These are phyloP conservation scores for Cynanchum wilfordii DNA, from an alignment of 257 asterid genomes.

Conservation along the genomic window DNA sequence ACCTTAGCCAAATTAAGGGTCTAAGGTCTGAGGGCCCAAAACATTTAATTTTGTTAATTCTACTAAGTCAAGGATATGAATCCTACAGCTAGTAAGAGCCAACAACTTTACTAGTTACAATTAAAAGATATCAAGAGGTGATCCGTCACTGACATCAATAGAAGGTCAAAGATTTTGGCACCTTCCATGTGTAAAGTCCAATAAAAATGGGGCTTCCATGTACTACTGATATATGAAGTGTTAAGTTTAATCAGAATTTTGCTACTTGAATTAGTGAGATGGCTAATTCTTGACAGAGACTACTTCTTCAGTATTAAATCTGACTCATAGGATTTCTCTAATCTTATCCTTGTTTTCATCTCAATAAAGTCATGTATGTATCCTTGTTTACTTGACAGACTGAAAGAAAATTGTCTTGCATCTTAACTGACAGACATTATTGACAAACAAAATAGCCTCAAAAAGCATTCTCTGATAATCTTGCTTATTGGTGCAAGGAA, in stretches of 20 bases:
- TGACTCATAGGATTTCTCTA: neutral
- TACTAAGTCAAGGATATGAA: neutral
- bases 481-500: slow-evolving; percentile 7
- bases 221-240: neutral
- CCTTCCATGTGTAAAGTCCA: neutral
- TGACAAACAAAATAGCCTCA: neutral
- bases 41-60: neutral
- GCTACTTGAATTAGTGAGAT: neutral
- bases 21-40: neutral
- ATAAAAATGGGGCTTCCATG: neutral
- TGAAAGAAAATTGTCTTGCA: neutral
- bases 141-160: neutral
- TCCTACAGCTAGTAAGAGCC: neutral
- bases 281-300: neutral
- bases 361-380: neutral
- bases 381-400: neutral
- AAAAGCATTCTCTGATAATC: neutral
- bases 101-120: neutral
- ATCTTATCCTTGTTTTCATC: neutral
- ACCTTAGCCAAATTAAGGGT: neutral
- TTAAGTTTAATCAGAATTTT: neutral
- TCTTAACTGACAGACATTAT: neutral
- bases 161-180: neutral
- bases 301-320: neutral
- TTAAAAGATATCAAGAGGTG: neutral